Base-by-base conservation (phyloP, 208 protist genomes). In the Herpetomonas tarakana region DNA sequence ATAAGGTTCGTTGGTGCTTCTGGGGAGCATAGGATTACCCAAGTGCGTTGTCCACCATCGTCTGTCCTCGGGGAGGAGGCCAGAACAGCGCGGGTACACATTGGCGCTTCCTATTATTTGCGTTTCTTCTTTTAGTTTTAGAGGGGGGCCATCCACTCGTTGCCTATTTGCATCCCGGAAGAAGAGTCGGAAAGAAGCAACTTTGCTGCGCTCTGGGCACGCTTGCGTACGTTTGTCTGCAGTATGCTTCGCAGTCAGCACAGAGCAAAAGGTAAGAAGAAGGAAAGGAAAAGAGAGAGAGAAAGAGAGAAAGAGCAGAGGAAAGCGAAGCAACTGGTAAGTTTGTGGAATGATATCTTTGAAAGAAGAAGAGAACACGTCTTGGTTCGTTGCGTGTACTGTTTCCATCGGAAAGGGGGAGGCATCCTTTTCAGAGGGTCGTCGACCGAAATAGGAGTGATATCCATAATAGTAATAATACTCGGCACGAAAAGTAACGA, bases 181-280 rank as follows among this genome's bases (percentile, higher is more conserved):
- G n/a, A n/a, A 35, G 25, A 16, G 2, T 30, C 12, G 41, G 1
- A 38, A 45, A 54, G 44, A 9, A 21, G 54, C 53, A 35, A 57
- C 19, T 53, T 16, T 11, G 2, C 1, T 19, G 39, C 2, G 38
- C 24, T 46, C 7, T 18, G 24, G 18, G 12, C n/a, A n/a, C n/a
- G n/a, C n/a, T n/a, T n/a, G n/a, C n/a, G n/a, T n/a, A n/a, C n/a
- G n/a, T n/a, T n/a, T n/a, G n/a, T n/a, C n/a, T n/a, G n/a, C 14
- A 52, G 68, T 54, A 16, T 51, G 25, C 26, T 56, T 44, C 14
- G 44, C 51, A 16, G n/a, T 30, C 35, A 52, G 19, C 19, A 21
- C 14, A 30, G 47, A 56, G 30, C 2, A 29, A 53, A 52, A 46
- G n/a, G n/a, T n/a, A 51, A 61, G 22, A 22, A 0, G 24, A 6